Evolutionary conservation across 2,329 filamentous ascomycete species (phyloP).

Genomic region (Didymella lethalis): DNA sequence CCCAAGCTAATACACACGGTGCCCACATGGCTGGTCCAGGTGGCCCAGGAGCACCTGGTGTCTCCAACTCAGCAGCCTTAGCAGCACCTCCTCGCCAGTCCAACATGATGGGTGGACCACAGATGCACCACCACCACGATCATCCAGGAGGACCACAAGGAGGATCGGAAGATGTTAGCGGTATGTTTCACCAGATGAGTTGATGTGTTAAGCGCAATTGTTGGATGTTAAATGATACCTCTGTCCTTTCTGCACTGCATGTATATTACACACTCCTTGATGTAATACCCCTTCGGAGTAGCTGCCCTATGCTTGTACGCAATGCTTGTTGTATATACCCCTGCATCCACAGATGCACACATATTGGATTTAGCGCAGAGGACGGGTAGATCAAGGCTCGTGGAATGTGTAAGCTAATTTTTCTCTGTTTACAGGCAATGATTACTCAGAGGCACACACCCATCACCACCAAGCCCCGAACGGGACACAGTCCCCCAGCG

Average conservation of each 20-base stretch:
- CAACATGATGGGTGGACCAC: conserved; percentile 71
- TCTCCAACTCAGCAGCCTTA: conserved; percentile 71
- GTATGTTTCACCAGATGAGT: conserved; percentile 98
- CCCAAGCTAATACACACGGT: conserved; percentile 65
- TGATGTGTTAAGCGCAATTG: conserved; percentile 55
- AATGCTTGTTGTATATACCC: conserved; percentile 30
- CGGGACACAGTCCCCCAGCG: conserved; percentile 62
- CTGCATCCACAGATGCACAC: conserved; percentile 23
- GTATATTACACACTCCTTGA: conserved; percentile 55
- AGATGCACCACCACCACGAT: conserved; percentile 76
- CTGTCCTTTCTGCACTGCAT: conserved; percentile 53
- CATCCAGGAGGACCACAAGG: conserved; percentile 72
- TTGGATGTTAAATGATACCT: conserved; percentile 53
- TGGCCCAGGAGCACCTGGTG: conserved; percentile 67
- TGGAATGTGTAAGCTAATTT: conserved; percentile 54
- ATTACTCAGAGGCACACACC: conserved; percentile 67
- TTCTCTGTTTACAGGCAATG: conserved; percentile 62
- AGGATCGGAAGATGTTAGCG: conserved; percentile 83
- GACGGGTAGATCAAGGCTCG: conserved; percentile 27
- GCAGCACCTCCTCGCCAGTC: conserved; percentile 66
- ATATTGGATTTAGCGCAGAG: conserved; percentile 38
- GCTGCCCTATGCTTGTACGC: conserved; percentile 46
- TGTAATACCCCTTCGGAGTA: conserved; percentile 53
- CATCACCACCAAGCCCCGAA: conserved; percentile 71
- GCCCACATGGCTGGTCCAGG: conserved; percentile 73